Evolutionary conservation across 345 rosid genomes (phyloP), one percentile per base, ranked within the genome.

Genomic region (Lepidium sativum): DNA sequence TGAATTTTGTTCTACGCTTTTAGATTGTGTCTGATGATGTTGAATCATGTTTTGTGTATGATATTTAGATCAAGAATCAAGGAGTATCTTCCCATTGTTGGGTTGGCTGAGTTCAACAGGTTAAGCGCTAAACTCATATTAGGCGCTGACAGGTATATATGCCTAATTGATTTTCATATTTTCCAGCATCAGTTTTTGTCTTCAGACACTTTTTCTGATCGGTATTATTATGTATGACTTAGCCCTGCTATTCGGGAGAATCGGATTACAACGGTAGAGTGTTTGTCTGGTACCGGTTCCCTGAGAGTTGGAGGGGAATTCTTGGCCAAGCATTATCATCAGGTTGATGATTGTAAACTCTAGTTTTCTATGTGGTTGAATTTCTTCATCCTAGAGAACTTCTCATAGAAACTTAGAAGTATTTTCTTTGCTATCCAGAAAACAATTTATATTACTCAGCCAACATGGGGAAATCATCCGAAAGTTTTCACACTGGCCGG

Each of bases 221-320:
- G 12, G 5, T 68, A 33, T 31, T 53, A 54, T 9, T 5, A 54
- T 54, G 44, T 21, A 67, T 74, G 72, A 39, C 4, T 60, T 52
- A 90, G 97, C 80, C 87, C 84, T 56, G 92, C 89, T 34, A 84
- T 90, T 52, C 75, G 56, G 56, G 95, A 85, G 73, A 85, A 85
- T 63, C 80, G 95, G 70, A 73, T 89, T 65, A 77, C 91, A 15
- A 89, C 97, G 5, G 95, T 89, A 34, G 95, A 87, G 75, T 82
- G 91, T 71, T 82, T 89, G 85, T 89, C 97, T 47, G 97, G 97
- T 54, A 89, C 97, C 9, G 97, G 97, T 58, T 87, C 97, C 4
- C 54, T 89, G 56, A 82, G 97, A 77, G 97, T 89, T 74, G 97
- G 97, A 15, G 95, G 80, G 41, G 97, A 90, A 67, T 90, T 90